These are phyloP conservation scores for Coemansia sp. DNA, from an alignment of 192 early-diverging fungal species.

Conservation along the genomic window DNA sequence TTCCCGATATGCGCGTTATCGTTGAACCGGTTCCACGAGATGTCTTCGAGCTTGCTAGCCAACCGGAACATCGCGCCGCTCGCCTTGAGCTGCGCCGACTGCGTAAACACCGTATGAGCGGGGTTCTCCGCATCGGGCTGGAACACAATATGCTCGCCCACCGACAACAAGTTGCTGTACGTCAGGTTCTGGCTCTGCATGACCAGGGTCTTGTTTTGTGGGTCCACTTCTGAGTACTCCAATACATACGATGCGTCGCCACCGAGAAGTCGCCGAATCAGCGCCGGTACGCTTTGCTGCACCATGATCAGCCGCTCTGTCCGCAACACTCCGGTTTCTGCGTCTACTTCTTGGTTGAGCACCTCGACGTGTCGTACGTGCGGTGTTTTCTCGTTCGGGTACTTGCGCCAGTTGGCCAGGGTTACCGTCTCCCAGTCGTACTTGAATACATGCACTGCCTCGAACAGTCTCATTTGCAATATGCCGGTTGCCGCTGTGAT, in stretches of 20 bases:
- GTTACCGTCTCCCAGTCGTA: slow-evolving; percentile 83
- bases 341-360: slow-evolving; percentile 76
- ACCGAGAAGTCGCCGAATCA: slow-evolving; percentile 69
- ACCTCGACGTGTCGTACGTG: slow-evolving; percentile 93
- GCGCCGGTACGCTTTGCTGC: slow-evolving; percentile 79
- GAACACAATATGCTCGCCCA: slow-evolving; percentile 86
- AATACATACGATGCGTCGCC: slow-evolving; percentile 80
- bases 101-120: slow-evolving; percentile 67
- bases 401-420: slow-evolving; percentile 93
- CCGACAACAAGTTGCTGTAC: slow-evolving; percentile 77
- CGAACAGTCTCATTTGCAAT: slow-evolving; percentile 74
- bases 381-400: slow-evolving; percentile 90
- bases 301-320: slow-evolving; percentile 91
- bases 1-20: slow-evolving; percentile 85
- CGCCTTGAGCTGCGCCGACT: slow-evolving; percentile 81
- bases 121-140: slow-evolving; percentile 61
- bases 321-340: slow-evolving; percentile 77
- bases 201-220: slow-evolving; percentile 64
- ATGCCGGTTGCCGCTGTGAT: neutral
- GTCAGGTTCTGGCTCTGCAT: slow-evolving; percentile 85
- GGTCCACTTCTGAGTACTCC: slow-evolving; percentile 88
- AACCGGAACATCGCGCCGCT: slow-evolving; percentile 67
- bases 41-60: slow-evolving; percentile 78
- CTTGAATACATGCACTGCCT: slow-evolving; percentile 73
- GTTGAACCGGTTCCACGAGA: slow-evolving; percentile 81